A percentile compares a stretch with the other conserved stretches of the same genome.
Evolutionary conservation across 768 basidiomycete genomes (phyloP).

Genomic region (Leccinum variicolor): DNA sequence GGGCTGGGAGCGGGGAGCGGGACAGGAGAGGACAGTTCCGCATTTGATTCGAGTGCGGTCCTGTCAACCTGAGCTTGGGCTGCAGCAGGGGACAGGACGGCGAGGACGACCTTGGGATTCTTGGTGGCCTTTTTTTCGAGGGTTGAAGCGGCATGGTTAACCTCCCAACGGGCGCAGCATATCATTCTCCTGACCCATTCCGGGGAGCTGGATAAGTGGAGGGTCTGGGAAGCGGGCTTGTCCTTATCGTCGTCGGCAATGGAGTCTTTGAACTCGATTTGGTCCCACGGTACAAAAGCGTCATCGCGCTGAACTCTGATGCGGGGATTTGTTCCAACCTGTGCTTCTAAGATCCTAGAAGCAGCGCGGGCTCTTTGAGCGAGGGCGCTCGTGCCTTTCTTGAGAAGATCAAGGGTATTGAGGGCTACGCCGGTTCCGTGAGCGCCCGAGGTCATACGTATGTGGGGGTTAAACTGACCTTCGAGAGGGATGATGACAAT

Average conservation of each 20-base stretch:
- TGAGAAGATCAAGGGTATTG: conserved; percentile 88
- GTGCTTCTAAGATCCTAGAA: conserved; percentile 83
- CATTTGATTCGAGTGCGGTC: conserved; percentile 10
- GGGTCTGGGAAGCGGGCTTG: conserved; percentile 21
- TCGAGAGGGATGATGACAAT: conserved; percentile 83
- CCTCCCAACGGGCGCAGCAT: conserved; percentile 78
- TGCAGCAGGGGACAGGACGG: conserved; percentile 42
- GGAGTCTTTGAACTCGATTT: conserved; percentile 51
- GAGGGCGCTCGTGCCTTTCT: conserved; percentile 79
- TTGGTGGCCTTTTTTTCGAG: conserved; percentile 17
- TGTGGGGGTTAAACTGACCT: conserved; percentile 47
- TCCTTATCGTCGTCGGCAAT: conserved; percentile 21
- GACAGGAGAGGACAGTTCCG: conserved; percentile 46
- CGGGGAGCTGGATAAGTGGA: conserved; percentile 45
- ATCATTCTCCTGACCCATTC: conserved; percentile 86
- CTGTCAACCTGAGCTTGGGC: conserved; percentile 27
- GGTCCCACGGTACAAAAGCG: conserved; percentile 81
- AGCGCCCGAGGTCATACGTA: conserved; percentile 2
- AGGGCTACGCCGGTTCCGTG: conserved; percentile 50
- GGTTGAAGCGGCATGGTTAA: conserved; percentile 46
- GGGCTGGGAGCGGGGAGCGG: conserved; percentile 61
- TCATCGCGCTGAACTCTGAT: conserved; percentile 81
- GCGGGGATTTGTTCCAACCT: conserved; percentile 79
- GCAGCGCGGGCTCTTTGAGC: conserved; percentile 84
- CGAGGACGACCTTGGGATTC: conserved; percentile 56